Evolutionary conservation across 768 basidiomycete species (phyloP), one percentile per base, ranked within the genome.

Genomic region (Kwoniella pini): DNA sequence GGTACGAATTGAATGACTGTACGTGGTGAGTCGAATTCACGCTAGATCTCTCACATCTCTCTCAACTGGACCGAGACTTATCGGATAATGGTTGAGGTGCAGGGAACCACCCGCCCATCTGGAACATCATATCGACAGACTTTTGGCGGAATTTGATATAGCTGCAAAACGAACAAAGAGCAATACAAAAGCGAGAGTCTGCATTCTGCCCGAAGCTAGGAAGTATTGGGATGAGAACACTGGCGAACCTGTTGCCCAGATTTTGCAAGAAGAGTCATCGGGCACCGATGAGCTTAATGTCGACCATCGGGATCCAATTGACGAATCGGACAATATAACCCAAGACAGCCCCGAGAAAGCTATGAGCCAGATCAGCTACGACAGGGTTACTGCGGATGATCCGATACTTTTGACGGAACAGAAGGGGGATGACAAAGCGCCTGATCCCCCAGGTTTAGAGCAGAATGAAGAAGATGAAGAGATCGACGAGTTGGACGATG

Each of bases 21-120:
- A 63, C 62, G 3, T 63, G 62, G 62, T 63, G 30, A 46, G 56
- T n/a, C n/a, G n/a, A n/a, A n/a, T n/a, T n/a, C n/a, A n/a, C n/a
- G n/a, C n/a, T n/a, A n/a, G n/a, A n/a, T n/a, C n/a, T n/a, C n/a
- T n/a, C n/a, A n/a, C n/a, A n/a, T n/a, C n/a, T n/a, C n/a, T n/a
- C n/a, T n/a, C n/a, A n/a, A n/a, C n/a, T n/a, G n/a, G n/a, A n/a
- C n/a, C n/a, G n/a, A n/a, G n/a, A n/a, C n/a, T n/a, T n/a, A n/a
- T n/a, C n/a, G n/a, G n/a, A n/a, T n/a, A n/a, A n/a, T n/a, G n/a
- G n/a, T n/a, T n/a, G n/a, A n/a, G n/a, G n/a, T n/a, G 5, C 22
- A 62, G 55, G 61, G 61, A 57, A 45, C 61, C 61, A n/a, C 39
- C 24, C 1, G 38, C 24, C n/a, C 39, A 62, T 24, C 44, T 62